Conservation (phyloP, 805 yeast genomes). For the Candida ipomoeae region DNA sequence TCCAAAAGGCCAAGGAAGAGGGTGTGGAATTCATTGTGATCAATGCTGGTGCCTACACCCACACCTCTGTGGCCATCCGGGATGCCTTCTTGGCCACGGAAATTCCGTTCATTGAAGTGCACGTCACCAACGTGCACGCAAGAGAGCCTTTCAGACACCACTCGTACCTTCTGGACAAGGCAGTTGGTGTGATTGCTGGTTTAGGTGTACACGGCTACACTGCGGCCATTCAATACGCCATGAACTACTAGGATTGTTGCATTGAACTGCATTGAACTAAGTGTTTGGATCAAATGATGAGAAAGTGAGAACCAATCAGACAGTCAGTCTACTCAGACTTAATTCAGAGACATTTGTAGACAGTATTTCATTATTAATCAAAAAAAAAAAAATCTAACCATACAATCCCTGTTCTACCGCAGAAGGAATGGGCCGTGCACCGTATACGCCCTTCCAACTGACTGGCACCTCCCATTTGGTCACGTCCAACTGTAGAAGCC, state of each 20-base stretch:
- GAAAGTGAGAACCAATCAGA: not conserved
- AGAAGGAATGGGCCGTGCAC: slow-evolving; percentile 59
- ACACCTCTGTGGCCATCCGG: slow-evolving; percentile 47
- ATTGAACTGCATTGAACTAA: too few relatives aligned
- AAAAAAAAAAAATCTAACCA: slow-evolving; percentile 30
- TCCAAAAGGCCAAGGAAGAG: slow-evolving; percentile 43
- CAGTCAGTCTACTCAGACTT: not conserved
- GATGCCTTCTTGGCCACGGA: slow-evolving; percentile 47
- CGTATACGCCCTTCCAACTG: slow-evolving; percentile 86
- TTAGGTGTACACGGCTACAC: slow-evolving; percentile 42
- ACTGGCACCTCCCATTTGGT: slow-evolving; percentile 50
- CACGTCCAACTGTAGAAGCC: slow-evolving; percentile 22
- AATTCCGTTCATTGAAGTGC: slow-evolving; percentile 48
- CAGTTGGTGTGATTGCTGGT: slow-evolving; percentile 43
- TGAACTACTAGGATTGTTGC: slow-evolving; percentile 25
- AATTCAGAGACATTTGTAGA: not conserved
- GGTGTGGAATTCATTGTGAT: slow-evolving; percentile 44
- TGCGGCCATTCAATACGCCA: slow-evolving; percentile 38
- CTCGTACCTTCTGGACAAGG: slow-evolving; percentile 46
- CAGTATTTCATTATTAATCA: not conserved
- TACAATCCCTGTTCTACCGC: slow-evolving; percentile 78
- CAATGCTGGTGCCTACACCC: slow-evolving; percentile 53
- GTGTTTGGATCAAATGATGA: not conserved
- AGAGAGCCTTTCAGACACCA: slow-evolving; percentile 50
- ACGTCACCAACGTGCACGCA: slow-evolving; percentile 49